Base-by-base conservation (phyloP, 2,329 filamentous ascomycete species). In the Corniculantispora saksenae region DNA sequence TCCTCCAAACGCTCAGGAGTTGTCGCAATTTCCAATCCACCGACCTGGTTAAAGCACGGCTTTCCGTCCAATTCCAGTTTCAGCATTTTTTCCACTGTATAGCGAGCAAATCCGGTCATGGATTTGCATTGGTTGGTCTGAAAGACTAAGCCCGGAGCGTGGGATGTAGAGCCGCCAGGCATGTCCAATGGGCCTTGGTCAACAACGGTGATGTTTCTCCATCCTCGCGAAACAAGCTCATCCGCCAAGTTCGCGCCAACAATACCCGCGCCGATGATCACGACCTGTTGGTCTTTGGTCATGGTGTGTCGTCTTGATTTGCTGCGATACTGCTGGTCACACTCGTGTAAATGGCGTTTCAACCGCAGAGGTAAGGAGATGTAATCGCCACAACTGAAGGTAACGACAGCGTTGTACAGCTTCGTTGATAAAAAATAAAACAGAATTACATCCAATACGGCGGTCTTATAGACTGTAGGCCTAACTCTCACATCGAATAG, bases 91-190 rank as follows among this genome's bases (percentile, higher is more conserved):
- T 88, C 78, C 7, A 89, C 81, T 0, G 87, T 89, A 72, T 89
- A 89, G 54, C 80, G 81, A 2, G 87, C 87, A 61, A 89, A 82
- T 3, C 79, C 73, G 6, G 82, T 86, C 84, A 89, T 79, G 0
- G 83, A 84, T 72, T 83, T 86, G 56, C 82, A 86, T 1, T 78
- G 73, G 59, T 84, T 89, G 9, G 85, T 89, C 71, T 89, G 86
- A 69, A 88, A 89, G 0, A 89, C 86, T 3, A 89, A 79, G 0
- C 87, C 87, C 0, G 87, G 87, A 5, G 87, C 87, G 68, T 89
- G 87, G 8, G 86, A 89, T 8, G 87, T 89, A 32, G 87, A 89
- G 53, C 87, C 87, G 29, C 87, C 87, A 0, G 87, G 87, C 81
- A 89, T 84, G 65, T 80, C 76, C 68, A 89, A 73, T 3, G 87